Conservation (phyloP, 257 asterid species). For the Anisodus tanguticus region DNA sequence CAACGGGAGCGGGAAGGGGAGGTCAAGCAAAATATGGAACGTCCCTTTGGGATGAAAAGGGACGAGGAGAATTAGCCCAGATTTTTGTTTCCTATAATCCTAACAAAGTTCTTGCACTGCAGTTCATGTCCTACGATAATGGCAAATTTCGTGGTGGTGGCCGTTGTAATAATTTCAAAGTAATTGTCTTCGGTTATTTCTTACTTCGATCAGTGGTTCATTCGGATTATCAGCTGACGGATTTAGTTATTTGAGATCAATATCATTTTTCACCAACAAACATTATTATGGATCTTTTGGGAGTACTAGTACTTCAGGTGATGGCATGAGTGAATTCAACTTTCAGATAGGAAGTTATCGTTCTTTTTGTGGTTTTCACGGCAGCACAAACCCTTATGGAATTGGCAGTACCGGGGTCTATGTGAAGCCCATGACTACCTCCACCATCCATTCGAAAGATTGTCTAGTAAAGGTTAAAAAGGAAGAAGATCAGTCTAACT, state of each 20-base stretch:
- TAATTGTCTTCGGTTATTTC: not conserved
- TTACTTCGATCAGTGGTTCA: not conserved
- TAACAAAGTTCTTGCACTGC: not conserved
- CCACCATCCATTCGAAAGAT: not conserved
- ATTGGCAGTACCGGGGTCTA: not conserved
- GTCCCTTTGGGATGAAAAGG: not conserved
- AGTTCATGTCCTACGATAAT: conserved; percentile 47
- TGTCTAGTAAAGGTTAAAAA: not conserved
- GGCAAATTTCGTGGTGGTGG: conserved; percentile 14
- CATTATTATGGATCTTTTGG: conserved; percentile 53
- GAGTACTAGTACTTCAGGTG: not conserved
- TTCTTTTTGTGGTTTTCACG: conserved; percentile 51
- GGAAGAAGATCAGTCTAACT: not conserved
- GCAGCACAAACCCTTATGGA: conserved; percentile 26
- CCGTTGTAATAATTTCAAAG: too few species aligned
- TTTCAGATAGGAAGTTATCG: conserved; percentile 41
- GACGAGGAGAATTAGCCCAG: conserved; percentile 21
- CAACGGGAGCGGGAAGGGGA: not conserved
- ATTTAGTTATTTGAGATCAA: conserved; percentile 34
- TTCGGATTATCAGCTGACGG: conserved; percentile 22
- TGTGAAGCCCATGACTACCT: conserved; percentile 26
- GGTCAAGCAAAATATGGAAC: too few species aligned
- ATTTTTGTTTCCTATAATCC: not conserved
- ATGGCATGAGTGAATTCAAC: conserved; percentile 31
- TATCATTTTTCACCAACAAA: conserved; percentile 47